A percentile compares a stretch with the other conserved stretches of the same genome.
phyloP scores from a whole-genome alignment of 2,329 filamentous ascomycete genomes.

The Colletotrichum scovillei region DNA sequence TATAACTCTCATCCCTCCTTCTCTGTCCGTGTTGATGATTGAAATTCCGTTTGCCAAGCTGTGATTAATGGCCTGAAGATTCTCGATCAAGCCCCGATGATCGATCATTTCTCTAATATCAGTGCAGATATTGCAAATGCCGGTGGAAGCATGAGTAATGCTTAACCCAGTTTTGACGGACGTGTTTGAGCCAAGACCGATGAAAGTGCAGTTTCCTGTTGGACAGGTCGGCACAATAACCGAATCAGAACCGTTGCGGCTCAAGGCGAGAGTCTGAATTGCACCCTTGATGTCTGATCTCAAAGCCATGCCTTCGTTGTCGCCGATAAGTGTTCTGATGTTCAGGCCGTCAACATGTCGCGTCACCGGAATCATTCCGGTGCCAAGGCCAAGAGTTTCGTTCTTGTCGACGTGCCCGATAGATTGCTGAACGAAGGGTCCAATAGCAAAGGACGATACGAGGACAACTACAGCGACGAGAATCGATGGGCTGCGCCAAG shows the following conservation, averaged over 20 bases:
- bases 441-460: background rate
- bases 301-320: background rate
- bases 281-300: background rate
- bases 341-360: background rate
- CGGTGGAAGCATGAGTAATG: background rate
- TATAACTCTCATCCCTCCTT: background rate
- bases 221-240: background rate
- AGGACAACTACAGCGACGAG: background rate
- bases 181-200: background rate
- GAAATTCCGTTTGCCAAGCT: background rate
- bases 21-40: background rate
- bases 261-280: background rate
- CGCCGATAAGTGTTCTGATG: background rate
- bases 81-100: background rate
- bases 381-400: background rate
- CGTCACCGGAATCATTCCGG: background rate
- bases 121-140: background rate
- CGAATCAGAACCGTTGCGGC: background rate
- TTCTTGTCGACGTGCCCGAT: background rate
- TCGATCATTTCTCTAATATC: background rate
- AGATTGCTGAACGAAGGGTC: background rate
- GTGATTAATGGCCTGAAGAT: background rate
- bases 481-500: background rate
- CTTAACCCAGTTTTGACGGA: background rate
- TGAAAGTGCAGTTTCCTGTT: background rate